Conservation (phyloP, 164 flowering plant genomes). For the Chimonanthus salicifolius region DNA sequence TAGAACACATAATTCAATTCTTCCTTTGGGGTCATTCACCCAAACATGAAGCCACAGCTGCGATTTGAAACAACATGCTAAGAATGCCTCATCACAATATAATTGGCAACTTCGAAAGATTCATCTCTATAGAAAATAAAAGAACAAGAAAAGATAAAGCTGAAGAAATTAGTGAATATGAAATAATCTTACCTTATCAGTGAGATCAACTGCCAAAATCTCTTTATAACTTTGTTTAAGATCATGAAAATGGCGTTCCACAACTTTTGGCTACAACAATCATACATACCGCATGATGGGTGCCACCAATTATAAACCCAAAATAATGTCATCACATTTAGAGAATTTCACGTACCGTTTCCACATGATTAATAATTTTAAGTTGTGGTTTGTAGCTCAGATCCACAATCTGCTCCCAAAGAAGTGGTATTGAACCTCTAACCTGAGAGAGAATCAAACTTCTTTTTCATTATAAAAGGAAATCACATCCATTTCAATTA, state of each 20-base stretch:
- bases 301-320: background rate
- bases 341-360: conserved; percentile 48
- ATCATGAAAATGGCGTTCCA: conserved; percentile 86
- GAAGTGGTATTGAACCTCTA: conserved; percentile 96
- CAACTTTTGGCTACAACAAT: conserved; percentile 57
- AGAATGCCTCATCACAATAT: background rate
- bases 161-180: background rate
- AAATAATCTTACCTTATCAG: conserved; percentile 56
- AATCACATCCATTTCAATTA: background rate
- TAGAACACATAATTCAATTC: too few species aligned
- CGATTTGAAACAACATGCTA: background rate
- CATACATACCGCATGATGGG: conserved; percentile 2
- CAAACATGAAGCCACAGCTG: background rate
- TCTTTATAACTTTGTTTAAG: conserved; percentile 82
- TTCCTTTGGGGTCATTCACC: background rate
- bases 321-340: background rate
- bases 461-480: background rate
- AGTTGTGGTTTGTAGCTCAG: conserved; percentile 91
- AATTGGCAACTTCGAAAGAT: background rate
- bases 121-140: conserved; percentile 2
- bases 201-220: conserved; percentile 65
- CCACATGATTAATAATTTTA: conserved; percentile 58
- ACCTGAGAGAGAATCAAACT: conserved; percentile 38
- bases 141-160: conserved; percentile 4
- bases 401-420: conserved; percentile 99